These are phyloP conservation scores for Schrenkiella parvula DNA, from an alignment of 345 rosid species.

Conservation along the genomic window DNA sequence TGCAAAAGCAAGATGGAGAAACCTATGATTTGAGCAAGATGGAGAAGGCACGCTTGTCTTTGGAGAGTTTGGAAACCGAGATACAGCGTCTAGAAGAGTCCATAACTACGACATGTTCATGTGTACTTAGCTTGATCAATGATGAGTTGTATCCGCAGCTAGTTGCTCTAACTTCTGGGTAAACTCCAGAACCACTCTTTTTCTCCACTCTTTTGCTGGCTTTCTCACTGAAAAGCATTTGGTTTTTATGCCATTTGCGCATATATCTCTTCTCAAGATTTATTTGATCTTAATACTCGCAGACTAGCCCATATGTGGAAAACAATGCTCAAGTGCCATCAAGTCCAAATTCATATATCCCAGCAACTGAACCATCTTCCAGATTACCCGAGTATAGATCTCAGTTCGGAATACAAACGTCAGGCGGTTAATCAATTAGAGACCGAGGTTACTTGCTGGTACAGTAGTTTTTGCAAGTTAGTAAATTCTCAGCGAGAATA, in stretches of 20 bases:
- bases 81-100: slow-evolving; percentile 51
- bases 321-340: slow-evolving; percentile 74
- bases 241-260: neutral
- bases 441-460: slow-evolving; percentile 70
- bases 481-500: slow-evolving; percentile 60
- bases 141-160: slow-evolving; percentile 89
- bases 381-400: slow-evolving; percentile 42
- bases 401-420: slow-evolving; percentile 62
- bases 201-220: slow-evolving; percentile 2
- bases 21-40: slow-evolving; percentile 44
- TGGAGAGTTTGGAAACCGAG: slow-evolving; percentile 58
- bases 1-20: slow-evolving; percentile 68
- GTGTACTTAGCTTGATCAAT: slow-evolving; percentile 51
- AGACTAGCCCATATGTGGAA: slow-evolving; percentile 78
- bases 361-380: slow-evolving; percentile 59
- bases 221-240: neutral
- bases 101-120: slow-evolving; percentile 50
- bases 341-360: slow-evolving; percentile 66
- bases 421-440: slow-evolving; percentile 77
- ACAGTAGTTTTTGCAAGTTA: slow-evolving; percentile 70
- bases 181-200: slow-evolving; percentile 26
- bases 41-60: slow-evolving; percentile 54
- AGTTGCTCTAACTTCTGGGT: slow-evolving; percentile 73
- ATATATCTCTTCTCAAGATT: neutral
- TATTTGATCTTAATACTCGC: neutral